Conservation (phyloP, 75 land plant species). For the Picea sitchensis region DNA sequence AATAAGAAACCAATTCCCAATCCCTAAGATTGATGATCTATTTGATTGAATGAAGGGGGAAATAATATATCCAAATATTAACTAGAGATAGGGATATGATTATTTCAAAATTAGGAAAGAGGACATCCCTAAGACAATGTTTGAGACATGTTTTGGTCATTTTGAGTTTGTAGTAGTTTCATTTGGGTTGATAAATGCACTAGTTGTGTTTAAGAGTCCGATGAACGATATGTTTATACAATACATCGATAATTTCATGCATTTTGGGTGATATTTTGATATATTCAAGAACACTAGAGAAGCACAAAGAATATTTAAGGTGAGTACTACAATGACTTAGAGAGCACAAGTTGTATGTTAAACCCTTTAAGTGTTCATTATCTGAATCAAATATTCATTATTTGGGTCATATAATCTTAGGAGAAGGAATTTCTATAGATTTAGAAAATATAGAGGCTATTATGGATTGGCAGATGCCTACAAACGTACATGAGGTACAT, state of each 20-base stretch:
- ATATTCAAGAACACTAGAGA: too few relatives aligned
- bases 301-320: too few relatives aligned
- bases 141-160: neutral
- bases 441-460: too few relatives aligned
- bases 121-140: slow-evolving; percentile 1
- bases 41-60: neutral
- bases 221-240: neutral
- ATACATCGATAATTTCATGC: neutral
- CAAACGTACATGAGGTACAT: too few relatives aligned
- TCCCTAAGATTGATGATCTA: neutral
- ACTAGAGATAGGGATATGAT: neutral
- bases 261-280: too few relatives aligned
- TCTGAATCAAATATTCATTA: too few relatives aligned
- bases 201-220: neutral
- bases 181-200: neutral
- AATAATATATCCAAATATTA: neutral
- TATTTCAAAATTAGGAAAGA: neutral
- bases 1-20: neutral
- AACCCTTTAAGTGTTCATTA: too few relatives aligned
- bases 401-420: too few relatives aligned
- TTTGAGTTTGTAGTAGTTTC: slow-evolving; percentile 1
- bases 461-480: too few relatives aligned
- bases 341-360: too few relatives aligned
- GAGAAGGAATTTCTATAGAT: too few relatives aligned
- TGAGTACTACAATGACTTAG: too few relatives aligned